Conservation (phyloP, 2,329 filamentous ascomycete genomes). For the Claviceps purpurea region DNA sequence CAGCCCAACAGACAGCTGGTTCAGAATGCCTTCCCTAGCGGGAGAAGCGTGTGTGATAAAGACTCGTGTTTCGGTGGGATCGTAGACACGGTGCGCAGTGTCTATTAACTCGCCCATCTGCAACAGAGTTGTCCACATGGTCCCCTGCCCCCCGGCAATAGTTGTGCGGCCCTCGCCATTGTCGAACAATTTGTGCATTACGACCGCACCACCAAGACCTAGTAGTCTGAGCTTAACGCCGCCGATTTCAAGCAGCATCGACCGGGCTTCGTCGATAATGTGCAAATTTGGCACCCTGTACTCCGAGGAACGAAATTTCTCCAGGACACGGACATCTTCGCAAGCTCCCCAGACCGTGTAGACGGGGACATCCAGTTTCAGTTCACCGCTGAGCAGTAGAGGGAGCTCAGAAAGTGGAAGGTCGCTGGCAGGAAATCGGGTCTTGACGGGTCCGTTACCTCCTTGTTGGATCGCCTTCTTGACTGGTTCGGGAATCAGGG, state of each 20-base stretch:
- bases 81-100: slow-evolving; percentile 95
- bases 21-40: slow-evolving; percentile 87
- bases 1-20: slow-evolving; percentile 91
- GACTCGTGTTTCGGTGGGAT: slow-evolving; percentile 90
- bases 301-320: slow-evolving; percentile 94
- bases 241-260: slow-evolving; percentile 84
- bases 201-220: slow-evolving; percentile 86
- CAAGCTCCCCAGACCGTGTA: slow-evolving; percentile 99
- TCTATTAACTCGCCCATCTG: slow-evolving; percentile 98
- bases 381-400: slow-evolving; percentile 72
- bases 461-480: slow-evolving; percentile 54
- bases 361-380: slow-evolving; percentile 89
- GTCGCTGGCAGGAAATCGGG: slow-evolving; percentile 66
- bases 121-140: slow-evolving; percentile 97
- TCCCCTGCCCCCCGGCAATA: slow-evolving; percentile 94
- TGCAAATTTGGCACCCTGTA: slow-evolving; percentile 97
- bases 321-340: slow-evolving; percentile 91
- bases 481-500: slow-evolving; percentile 67
- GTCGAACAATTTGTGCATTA: slow-evolving; percentile 99
- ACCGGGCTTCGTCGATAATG: slow-evolving; percentile 97
- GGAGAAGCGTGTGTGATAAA: slow-evolving; percentile 97
- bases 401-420: slow-evolving; percentile 88
- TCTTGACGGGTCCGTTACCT: slow-evolving; percentile 69
- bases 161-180: slow-evolving; percentile 96
- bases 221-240: slow-evolving; percentile 92